Evolutionary conservation across 139 green algal genomes (phyloP).

Genomic region (Trebouxia sp.): DNA sequence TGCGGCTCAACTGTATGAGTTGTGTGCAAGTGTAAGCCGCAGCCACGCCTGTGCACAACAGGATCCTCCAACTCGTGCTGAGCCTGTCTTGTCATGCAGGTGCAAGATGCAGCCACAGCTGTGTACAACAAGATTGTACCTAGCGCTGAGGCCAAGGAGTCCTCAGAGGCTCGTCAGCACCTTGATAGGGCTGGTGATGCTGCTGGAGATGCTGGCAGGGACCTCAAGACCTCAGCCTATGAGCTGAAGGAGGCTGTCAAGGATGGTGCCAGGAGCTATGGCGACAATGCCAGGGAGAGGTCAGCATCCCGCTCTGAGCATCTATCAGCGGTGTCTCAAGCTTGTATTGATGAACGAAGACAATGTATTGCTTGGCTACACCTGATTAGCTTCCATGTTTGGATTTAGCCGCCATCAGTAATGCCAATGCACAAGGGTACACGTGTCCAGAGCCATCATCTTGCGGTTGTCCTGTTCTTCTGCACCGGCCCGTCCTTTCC

Average conservation of each 20-base stretch:
- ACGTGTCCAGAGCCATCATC: no score
- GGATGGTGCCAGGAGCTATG: neutral
- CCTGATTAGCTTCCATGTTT: no score
- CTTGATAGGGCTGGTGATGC: constrained; percentile 8
- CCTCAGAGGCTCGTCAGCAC: constrained; percentile 12
- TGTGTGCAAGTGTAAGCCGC: neutral
- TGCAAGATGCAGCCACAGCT: constrained; percentile 4
- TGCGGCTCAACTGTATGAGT: neutral
- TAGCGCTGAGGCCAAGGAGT: constrained; percentile 15
- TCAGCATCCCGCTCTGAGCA: neutral
- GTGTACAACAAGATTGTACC: constrained; percentile 24
- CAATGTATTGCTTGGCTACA: no score
- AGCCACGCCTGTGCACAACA: neutral
- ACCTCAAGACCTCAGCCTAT: neutral
- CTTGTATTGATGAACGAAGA: no score
- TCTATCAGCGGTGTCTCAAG: neutral
- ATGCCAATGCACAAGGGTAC: no score
- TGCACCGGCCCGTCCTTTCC: no score
- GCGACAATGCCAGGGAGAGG: neutral
- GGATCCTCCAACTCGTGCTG: no score
- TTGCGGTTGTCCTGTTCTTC: no score
- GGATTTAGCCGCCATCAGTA: no score
- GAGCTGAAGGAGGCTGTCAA: constrained; percentile 10
- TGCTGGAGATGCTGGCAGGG: neutral
- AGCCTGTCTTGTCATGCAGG: neutral